Conservation (phyloP, 129 eudicot species). For the Lactuca saligna region DNA sequence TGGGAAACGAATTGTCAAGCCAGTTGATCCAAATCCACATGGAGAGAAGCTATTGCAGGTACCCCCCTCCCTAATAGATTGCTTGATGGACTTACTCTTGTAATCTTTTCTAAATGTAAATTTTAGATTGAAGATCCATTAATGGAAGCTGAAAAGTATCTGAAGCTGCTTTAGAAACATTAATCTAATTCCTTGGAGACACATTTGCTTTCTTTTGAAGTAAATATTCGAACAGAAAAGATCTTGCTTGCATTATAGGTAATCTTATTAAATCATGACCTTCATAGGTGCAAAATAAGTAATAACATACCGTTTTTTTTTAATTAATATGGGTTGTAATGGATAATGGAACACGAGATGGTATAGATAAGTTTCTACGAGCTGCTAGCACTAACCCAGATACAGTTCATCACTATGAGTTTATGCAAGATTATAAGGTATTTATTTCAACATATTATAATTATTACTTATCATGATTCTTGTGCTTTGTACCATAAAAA, state of each 20-base stretch:
- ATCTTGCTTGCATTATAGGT: too few relatives aligned
- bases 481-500: not conserved
- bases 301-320: not conserved
- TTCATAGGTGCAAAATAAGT: not conserved
- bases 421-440: constrained; percentile 99
- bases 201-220: constrained; percentile 86
- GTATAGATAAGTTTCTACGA: constrained; percentile 88
- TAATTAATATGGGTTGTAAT: constrained; percentile 52
- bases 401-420: constrained; percentile 94
- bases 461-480: not conserved
- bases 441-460: not conserved
- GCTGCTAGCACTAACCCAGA: constrained; percentile 98
- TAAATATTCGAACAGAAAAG: constrained; percentile 85
- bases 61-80: too few relatives aligned
- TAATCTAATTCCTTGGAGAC: constrained; percentile 80
- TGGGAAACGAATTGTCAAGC: too few relatives aligned
- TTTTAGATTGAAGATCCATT: constrained; percentile 92
- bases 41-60: too few relatives aligned
- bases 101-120: not conserved
- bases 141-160: constrained; percentile 76
- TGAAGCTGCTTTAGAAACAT: constrained; percentile 85
- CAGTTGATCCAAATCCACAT: too few relatives aligned
- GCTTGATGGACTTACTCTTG: constrained; percentile 5
- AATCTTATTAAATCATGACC: too few relatives aligned
- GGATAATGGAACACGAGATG: constrained; percentile 96